Percentiles rank a stretch among this genome's conserved stretches.
Conservation (phyloP, 1,139 yeast genomes). For the Kodamaea sp. region DNA sequence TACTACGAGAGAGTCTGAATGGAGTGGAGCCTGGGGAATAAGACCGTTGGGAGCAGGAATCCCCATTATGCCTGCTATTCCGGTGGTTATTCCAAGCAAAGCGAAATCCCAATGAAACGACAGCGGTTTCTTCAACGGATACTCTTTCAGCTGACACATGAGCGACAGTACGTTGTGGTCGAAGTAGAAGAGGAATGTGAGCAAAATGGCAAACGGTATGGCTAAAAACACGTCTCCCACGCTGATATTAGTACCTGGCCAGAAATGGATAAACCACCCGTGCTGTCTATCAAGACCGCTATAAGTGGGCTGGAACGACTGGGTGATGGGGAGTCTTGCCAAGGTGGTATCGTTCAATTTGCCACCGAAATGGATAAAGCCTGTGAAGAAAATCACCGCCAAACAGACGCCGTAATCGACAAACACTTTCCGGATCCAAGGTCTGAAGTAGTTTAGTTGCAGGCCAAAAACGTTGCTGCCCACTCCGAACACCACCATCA, state of each 20-base stretch:
- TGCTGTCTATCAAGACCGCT: slow-evolving; percentile 39
- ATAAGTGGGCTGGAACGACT: slow-evolving; percentile 74
- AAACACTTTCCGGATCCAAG: slow-evolving; percentile 64
- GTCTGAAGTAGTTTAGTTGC: slow-evolving; percentile 60
- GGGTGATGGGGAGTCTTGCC: slow-evolving; percentile 67
- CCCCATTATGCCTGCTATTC: slow-evolving; percentile 82
- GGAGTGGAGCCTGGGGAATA: slow-evolving; percentile 96
- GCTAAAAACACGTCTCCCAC: slow-evolving; percentile 84
- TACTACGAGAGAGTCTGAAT: slow-evolving; percentile 76
- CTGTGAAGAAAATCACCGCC: slow-evolving; percentile 85
- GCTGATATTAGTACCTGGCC: slow-evolving; percentile 60
- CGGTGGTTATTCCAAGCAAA: slow-evolving; percentile 81
- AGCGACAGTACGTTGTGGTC: slow-evolving; percentile 94
- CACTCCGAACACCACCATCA: slow-evolving; percentile 76
- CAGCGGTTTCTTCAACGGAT: slow-evolving; percentile 81
- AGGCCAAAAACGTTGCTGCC: slow-evolving; percentile 61
- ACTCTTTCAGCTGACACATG: slow-evolving; percentile 85
- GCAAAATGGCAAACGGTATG: slow-evolving; percentile 83
- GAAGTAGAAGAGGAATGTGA: slow-evolving; percentile 84
- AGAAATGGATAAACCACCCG: slow-evolving; percentile 79
- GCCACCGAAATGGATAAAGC: slow-evolving; percentile 89
- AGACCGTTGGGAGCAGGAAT: slow-evolving; percentile 95
- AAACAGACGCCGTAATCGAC: slow-evolving; percentile 86
- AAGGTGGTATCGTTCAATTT: slow-evolving; percentile 52
- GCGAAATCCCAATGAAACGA: slow-evolving; percentile 93